Evolutionary conservation across 192 early-diverging fungal genomes (phyloP).

Genomic region (Fimicolochytrium jonesii): DNA sequence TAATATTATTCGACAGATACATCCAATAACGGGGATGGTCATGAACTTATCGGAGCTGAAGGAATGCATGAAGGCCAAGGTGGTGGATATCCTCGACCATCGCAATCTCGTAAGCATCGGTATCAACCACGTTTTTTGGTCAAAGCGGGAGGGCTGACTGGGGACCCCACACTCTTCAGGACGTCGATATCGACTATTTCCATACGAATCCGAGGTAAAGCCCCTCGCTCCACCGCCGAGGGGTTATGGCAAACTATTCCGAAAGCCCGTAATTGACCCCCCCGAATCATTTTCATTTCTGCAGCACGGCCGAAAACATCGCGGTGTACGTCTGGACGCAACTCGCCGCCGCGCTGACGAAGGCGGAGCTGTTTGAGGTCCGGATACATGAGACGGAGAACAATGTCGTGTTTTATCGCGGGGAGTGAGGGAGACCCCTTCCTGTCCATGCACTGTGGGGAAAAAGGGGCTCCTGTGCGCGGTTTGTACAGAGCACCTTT

Average conservation of each 20-base stretch:
- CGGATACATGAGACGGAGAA: constrained; percentile 65
- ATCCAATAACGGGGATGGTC: constrained; percentile 84
- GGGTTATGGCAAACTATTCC: too few relatives aligned
- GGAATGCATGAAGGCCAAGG: constrained; percentile 61
- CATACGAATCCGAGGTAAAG: constrained; percentile 52
- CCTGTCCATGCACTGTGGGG: too few relatives aligned
- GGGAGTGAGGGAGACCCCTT: too few relatives aligned
- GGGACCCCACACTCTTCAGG: constrained; percentile 44
- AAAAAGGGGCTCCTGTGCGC: too few relatives aligned
- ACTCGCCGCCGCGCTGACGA: constrained; percentile 35
- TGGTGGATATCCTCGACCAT: constrained; percentile 84
- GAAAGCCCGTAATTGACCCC: background rate
- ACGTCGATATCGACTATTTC: constrained; percentile 80
- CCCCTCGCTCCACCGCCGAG: too few relatives aligned
- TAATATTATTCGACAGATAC: constrained; percentile 55
- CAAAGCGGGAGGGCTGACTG: too few relatives aligned
- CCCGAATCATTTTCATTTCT: background rate
- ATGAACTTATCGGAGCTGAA: constrained; percentile 79
- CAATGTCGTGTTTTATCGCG: constrained; percentile 66
- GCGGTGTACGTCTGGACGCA: constrained; percentile 80
- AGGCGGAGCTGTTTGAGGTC: constrained; percentile 50
- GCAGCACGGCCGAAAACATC: constrained; percentile 85
- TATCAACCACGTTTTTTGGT: too few relatives aligned
- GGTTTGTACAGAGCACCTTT: too few relatives aligned
- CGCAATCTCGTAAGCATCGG: constrained; percentile 61